Conservation (phyloP, 2,329 filamentous ascomycete species). For the Aspergillus phoenicis region DNA sequence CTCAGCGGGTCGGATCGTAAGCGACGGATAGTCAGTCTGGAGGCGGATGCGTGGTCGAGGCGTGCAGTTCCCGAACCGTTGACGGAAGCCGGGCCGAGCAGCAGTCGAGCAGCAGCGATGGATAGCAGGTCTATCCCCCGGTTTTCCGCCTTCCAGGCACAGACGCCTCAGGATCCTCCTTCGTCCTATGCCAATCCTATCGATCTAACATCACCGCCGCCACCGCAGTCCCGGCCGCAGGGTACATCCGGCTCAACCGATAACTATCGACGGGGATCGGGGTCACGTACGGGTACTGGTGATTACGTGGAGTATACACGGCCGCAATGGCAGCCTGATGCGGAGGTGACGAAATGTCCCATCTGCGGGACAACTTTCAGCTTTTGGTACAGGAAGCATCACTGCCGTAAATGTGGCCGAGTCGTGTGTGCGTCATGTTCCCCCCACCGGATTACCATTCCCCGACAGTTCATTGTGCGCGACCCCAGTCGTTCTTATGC, state of each 20-base stretch:
- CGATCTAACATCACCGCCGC: constrained; percentile 36
- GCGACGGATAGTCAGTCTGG: constrained; percentile 43
- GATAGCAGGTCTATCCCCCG: constrained; percentile 31
- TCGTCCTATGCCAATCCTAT: constrained; percentile 38
- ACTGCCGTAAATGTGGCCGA: constrained; percentile 93
- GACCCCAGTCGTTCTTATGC: constrained; percentile 46
- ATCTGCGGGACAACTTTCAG: constrained; percentile 76
- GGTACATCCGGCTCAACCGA: background rate
- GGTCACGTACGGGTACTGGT: constrained; percentile 17
- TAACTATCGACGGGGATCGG: constrained; percentile 19
- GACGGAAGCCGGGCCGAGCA: constrained; percentile 21
- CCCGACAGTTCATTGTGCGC: constrained; percentile 86
- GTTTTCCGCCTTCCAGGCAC: constrained; percentile 16
- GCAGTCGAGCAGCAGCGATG: constrained; percentile 18
- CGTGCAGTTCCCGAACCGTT: constrained; percentile 14
- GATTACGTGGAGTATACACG: constrained; percentile 54
- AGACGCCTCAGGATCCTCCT: constrained; percentile 13
- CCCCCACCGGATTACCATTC: constrained; percentile 92
- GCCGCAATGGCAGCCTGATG: constrained; percentile 86
- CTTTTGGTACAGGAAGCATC: constrained; percentile 86
- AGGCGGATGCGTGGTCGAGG: constrained; percentile 31
- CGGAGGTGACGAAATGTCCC: constrained; percentile 77
- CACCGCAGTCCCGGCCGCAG: constrained; percentile 22
- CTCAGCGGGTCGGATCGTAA: constrained; percentile 42
- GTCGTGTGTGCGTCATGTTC: constrained; percentile 91